phyloP scores from a whole-genome alignment of 2,329 filamentous ascomycete genomes.

The Talaromyces sp. region DNA sequence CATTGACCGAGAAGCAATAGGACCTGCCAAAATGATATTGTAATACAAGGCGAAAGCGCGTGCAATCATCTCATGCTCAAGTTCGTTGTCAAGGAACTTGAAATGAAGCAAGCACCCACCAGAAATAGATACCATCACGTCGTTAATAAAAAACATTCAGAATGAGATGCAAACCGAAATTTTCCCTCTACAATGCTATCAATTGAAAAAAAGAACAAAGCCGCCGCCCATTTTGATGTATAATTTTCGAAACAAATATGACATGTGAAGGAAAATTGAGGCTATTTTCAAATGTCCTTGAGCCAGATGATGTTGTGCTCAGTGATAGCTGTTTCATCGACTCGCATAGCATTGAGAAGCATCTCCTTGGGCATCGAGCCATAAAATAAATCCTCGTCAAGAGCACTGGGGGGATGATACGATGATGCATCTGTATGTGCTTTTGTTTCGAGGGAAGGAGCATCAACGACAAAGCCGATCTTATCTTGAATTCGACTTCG shows the following conservation, averaged over 20 bases:
- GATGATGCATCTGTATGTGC: slow-evolving; percentile 31
- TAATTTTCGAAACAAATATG: not conserved
- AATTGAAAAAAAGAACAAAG: slow-evolving; percentile 2
- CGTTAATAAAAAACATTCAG: slow-evolving; percentile 8
- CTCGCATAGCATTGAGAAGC: slow-evolving; percentile 36
- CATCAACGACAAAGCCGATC: slow-evolving; percentile 40
- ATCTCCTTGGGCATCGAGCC: slow-evolving; percentile 32
- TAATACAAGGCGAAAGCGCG: slow-evolving; percentile 12
- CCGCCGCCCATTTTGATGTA: not conserved
- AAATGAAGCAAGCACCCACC: not conserved
- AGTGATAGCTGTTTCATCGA: slow-evolving; percentile 27
- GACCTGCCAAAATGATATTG: not conserved
- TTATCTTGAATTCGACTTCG: slow-evolving; percentile 38
- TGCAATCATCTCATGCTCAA: not conserved
- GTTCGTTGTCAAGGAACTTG: not conserved
- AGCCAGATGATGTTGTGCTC: slow-evolving; percentile 34
- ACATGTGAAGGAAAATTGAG: not conserved
- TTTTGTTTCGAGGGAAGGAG: slow-evolving; percentile 43
- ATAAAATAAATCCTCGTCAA: slow-evolving; percentile 49
- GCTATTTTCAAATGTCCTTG: slow-evolving; percentile 18
- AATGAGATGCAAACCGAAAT: slow-evolving; percentile 1
- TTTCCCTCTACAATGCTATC: slow-evolving; percentile 2
- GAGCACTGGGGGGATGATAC: slow-evolving; percentile 9
- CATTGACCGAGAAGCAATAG: too few relatives aligned
- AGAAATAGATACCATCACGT: slow-evolving; percentile 15